Base-by-base conservation (phyloP, 495 filamentous ascomycete genomes). In the Penicillium lividum region DNA sequence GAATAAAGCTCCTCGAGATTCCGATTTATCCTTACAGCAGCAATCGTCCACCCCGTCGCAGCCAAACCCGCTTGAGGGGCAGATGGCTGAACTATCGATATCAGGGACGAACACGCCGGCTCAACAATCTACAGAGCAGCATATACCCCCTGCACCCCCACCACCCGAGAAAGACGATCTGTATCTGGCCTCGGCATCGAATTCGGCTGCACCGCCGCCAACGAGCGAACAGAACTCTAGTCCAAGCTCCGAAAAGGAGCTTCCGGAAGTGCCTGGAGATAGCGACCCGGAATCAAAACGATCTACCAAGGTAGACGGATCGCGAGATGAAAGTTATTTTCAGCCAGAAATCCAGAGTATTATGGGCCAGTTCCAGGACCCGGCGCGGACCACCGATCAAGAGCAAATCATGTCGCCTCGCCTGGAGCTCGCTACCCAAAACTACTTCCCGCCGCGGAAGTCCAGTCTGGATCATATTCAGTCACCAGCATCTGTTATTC, bases 261-360 rank as follows among this genome's bases (percentile, higher is more conserved):
- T 87, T 2, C 86, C 86, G 4, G 71, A 77, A 7, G 74, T 80
- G 36, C 88, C 85, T 18, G 74, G 80, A 71, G 76, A 76, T 28
- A 82, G 76, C 38, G 63, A 68, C 22, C 16, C 81, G 75, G 66
- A 84, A 80, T 60, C 79, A 77, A 58, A 82, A 73, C 66, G 73
- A 69, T 54, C 77, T 73, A 52, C 53, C 66, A 50, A 56, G 45
- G 36, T 81, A 53, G 79, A 82, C 58, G 80, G 82, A 58, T 77
- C 84, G 52, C 79, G 79, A 33, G 85, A 88, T 51, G 83, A 82
- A n/a, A 68, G 56, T 56, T 84, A 82, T 29, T 91, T 91, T 4
- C 86, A 86, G 53, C 86, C 87, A 1, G 94, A 97, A 68, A 97
- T 98, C 50, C 91, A 97, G 72, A 96, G 82, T 66, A 97, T 98